Percentiles rank a stretch among this genome's conserved stretches.
phyloP scores from a whole-genome alignment of 83 land plant species.

The Diphasiastrum complanatum region DNA sequence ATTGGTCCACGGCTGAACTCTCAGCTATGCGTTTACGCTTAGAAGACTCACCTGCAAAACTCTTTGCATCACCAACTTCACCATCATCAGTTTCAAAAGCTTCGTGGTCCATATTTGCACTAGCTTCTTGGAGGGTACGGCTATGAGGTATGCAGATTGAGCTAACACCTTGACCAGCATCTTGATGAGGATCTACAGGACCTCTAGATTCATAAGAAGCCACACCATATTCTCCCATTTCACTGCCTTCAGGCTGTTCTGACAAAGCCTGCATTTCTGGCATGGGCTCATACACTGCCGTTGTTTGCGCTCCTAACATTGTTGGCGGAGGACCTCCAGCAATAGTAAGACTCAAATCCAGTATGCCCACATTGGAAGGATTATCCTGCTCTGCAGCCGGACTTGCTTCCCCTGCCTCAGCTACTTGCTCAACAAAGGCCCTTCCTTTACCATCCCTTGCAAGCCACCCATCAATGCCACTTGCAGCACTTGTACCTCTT shows the following conservation, averaged over 20 bases:
- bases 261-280: slow-evolving; percentile 44
- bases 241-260: slow-evolving; percentile 78
- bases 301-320: slow-evolving; percentile 25
- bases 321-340: slow-evolving; percentile 51
- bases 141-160: slow-evolving; percentile 47
- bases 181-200: slow-evolving; percentile 55
- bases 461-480: slow-evolving; percentile 68
- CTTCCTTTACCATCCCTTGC: slow-evolving; percentile 47
- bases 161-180: slow-evolving; percentile 70
- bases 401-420: slow-evolving; percentile 38
- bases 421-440: slow-evolving; percentile 42
- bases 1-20: slow-evolving; percentile 31
- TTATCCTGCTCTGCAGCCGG: slow-evolving; percentile 33
- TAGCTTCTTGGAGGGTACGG: slow-evolving; percentile 61
- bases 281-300: slow-evolving; percentile 28
- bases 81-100: slow-evolving; percentile 66
- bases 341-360: slow-evolving; percentile 71
- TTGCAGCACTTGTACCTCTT: slow-evolving; percentile 76
- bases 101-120: slow-evolving; percentile 71
- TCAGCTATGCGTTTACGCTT: slow-evolving; percentile 59
- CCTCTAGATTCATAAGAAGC: slow-evolving; percentile 89
- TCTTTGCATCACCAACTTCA: slow-evolving; percentile 12
- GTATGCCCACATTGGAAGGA: slow-evolving; percentile 33
- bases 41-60: slow-evolving; percentile 59
- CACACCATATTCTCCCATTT: slow-evolving; percentile 73